phyloP scores from a whole-genome alignment of 129 eudicot species.

The Saussurea involucrata region DNA sequence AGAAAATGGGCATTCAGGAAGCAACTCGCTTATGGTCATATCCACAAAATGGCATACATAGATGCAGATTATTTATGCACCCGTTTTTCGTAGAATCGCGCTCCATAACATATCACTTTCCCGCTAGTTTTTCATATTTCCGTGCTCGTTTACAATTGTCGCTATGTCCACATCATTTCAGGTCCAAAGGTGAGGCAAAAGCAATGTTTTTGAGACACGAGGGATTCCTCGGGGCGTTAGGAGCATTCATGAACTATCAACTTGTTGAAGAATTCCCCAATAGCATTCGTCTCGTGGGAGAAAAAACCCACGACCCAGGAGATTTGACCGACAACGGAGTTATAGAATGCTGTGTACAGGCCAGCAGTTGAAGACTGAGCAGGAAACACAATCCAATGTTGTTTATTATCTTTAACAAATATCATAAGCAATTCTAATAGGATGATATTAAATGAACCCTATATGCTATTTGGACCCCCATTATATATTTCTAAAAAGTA shows the following conservation, averaged over 20 bases:
- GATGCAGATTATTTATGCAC: background rate
- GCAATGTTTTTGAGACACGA: slow-evolving; percentile 92
- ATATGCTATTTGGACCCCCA: background rate
- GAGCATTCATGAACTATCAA: slow-evolving; percentile 74
- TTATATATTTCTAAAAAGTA: background rate
- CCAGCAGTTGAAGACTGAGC: slow-evolving; percentile 19
- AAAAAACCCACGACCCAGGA: slow-evolving; percentile 18
- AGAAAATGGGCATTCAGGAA: no score
- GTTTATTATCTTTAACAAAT: slow-evolving; percentile 7
- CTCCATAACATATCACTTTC: background rate
- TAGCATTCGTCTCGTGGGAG: slow-evolving; percentile 5
- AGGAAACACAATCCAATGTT: slow-evolving; percentile 17
- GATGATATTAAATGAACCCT: background rate
- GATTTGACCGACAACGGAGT: slow-evolving; percentile 36
- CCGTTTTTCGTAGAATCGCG: background rate
- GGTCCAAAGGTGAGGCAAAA: slow-evolving; percentile 94
- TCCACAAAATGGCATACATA: no score
- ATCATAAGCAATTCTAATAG: background rate
- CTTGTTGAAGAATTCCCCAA: slow-evolving; percentile 37
- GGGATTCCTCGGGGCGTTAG: slow-evolving; percentile 93
- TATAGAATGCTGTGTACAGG: slow-evolving; percentile 36
- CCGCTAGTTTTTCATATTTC: background rate
- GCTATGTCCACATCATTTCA: slow-evolving; percentile 19
- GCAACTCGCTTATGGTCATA: no score
- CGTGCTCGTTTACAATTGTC: background rate